These are phyloP conservation scores for Globisporangium cylindrosporum DNA, from an alignment of 352 stramenopile species.

Conservation along the genomic window DNA sequence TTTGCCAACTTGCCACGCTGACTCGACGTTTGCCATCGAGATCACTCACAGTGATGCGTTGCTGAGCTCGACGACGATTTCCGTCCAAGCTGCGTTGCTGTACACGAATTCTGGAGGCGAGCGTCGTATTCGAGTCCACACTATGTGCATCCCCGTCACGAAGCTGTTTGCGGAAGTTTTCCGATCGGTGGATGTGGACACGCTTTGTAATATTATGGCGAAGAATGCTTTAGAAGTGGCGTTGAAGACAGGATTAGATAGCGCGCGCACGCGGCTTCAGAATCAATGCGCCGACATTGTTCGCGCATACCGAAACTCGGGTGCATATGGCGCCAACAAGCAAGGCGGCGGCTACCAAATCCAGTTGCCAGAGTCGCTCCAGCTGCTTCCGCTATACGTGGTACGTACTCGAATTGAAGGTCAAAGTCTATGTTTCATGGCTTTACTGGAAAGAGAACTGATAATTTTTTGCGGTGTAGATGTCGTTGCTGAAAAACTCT, in stretches of 20 bases:
- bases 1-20: slow-evolving; percentile 94
- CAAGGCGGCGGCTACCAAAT: slow-evolving; percentile 74
- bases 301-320: slow-evolving; percentile 84
- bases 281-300: slow-evolving; percentile 93
- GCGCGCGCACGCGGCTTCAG: slow-evolving; percentile 91
- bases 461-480: slow-evolving; percentile 35
- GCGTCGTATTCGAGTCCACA: slow-evolving; percentile 97
- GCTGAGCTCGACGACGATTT: slow-evolving; percentile 92
- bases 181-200: slow-evolving; percentile 90
- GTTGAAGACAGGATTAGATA: slow-evolving; percentile 94
- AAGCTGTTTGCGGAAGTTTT: slow-evolving; percentile 91
- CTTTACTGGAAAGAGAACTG: not conserved
- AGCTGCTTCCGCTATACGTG: slow-evolving; percentile 95
- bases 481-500: slow-evolving; percentile 98
- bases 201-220: slow-evolving; percentile 93
- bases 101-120: slow-evolving; percentile 98
- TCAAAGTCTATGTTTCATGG: slow-evolving; percentile 8
- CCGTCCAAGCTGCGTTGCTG: slow-evolving; percentile 95
- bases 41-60: slow-evolving; percentile 96
- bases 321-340: slow-evolving; percentile 61
- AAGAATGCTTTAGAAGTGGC: slow-evolving; percentile 94
- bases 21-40: slow-evolving; percentile 97
- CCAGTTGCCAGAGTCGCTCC: slow-evolving; percentile 88
- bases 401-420: slow-evolving; percentile 34
- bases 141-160: slow-evolving; percentile 92